Base-by-base conservation (phyloP, 306 rosid genomes). In the Inga leiocalycina region DNA sequence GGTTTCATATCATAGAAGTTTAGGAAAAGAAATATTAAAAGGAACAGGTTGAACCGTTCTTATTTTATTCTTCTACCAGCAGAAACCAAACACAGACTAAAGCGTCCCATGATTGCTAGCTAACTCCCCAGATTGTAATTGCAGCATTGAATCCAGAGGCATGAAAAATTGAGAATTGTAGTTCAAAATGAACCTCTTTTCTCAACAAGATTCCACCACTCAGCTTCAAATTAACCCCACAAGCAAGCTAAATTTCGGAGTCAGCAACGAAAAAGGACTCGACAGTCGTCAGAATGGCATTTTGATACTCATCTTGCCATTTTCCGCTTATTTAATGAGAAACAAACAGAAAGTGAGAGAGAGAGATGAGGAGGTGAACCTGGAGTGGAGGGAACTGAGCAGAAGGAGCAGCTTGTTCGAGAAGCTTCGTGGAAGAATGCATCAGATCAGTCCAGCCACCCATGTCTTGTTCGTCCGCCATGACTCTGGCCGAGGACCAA, bases 381-480 rank as follows among this genome's bases (percentile, higher is more conserved):
- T 96, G 97, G 59, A 96, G 97, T 13, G 98, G 97, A 81, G 99
- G 99, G 82, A 96, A 96, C 90, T 96, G 97, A 81, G 98, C 97
- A 34, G 99, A 92, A 48, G 98, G 98, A 74, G 93, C 97, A 15
- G 97, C 98, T 92, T 96, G 99, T 74, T 96, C 97, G 65, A 96
- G 99, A 87, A 96, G 99, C 97, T 96, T 92, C 0, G 97, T 87
- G 54, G 99, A 96, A 51, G 98, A 96, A 79, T 96, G 98, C 24
- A 96, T 93, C 34, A 96, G 94, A 89, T 96, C 95, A 39, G 90
- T 89, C 98, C 98, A 96, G 79, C 78, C 57, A 48, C 97, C 84
- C 81, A 89, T 76, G 79, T 92, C 94, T 71, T 89, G 89, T 2
- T 92, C 97, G 86, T 71, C 87, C 86, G 94, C 92, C 99, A 96